These are phyloP conservation scores for Diplosphaera chodatii DNA, from an alignment of 139 green algal genomes.

Conservation along the genomic window DNA sequence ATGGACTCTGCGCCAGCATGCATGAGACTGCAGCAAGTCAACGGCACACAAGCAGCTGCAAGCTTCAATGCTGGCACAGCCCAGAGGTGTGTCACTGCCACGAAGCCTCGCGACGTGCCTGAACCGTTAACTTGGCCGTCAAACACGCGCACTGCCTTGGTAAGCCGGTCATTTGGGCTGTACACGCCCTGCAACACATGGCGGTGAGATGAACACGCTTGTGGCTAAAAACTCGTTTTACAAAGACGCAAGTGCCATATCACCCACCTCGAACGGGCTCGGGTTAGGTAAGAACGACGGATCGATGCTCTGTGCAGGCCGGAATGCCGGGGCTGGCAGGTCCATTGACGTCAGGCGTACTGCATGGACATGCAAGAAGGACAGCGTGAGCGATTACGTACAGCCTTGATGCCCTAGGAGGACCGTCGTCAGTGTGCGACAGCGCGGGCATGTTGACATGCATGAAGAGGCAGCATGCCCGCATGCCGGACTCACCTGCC, in stretches of 20 bases:
- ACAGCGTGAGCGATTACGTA: no score
- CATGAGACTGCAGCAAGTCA: background rate
- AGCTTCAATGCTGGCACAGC: no score
- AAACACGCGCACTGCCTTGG: background rate
- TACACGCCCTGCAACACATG: background rate
- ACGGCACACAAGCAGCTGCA: background rate
- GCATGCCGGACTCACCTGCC: no score
- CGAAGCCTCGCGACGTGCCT: background rate
- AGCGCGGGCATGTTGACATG: no score
- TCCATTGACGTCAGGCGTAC: background rate
- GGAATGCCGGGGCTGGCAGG: background rate
- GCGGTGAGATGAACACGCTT: no score
- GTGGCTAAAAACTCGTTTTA: no score
- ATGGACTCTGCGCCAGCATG: conserved; percentile 32
- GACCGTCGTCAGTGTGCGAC: no score
- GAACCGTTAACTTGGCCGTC: background rate
- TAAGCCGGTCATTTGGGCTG: background rate
- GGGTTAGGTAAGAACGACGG: background rate
- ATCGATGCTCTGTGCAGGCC: background rate
- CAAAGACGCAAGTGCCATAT: no score
- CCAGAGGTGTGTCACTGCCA: no score
- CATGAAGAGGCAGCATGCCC: no score
- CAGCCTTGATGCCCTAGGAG: no score
- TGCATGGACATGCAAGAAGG: background rate
- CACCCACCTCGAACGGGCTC: background rate